phyloP scores from a whole-genome alignment of 345 rosid species.

The Citrus cavaleriei region DNA sequence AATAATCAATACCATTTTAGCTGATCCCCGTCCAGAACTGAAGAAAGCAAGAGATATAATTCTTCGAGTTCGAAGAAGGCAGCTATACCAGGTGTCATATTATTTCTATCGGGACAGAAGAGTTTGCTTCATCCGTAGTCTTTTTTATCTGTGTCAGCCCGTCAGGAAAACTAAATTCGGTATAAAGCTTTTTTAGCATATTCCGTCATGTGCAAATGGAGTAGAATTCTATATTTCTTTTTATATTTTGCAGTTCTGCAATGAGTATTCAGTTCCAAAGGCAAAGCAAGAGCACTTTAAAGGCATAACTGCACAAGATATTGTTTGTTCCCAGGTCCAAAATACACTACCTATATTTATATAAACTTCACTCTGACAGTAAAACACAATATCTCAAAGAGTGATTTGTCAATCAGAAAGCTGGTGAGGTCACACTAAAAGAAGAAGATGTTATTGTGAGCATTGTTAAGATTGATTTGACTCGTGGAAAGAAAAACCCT shows the following conservation, averaged over 20 bases:
- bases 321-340: slow-evolving; percentile 49
- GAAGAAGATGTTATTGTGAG: slow-evolving; percentile 51
- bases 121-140: not conserved
- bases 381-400: slow-evolving; percentile 1
- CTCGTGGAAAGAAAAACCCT: slow-evolving; percentile 44
- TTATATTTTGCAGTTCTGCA: slow-evolving; percentile 39
- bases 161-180: not conserved
- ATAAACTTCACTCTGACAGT: slow-evolving; percentile 1
- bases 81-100: slow-evolving; percentile 51
- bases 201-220: not conserved
- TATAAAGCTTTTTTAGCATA: not conserved
- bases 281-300: slow-evolving; percentile 40
- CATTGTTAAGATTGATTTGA: slow-evolving; percentile 42
- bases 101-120: not conserved
- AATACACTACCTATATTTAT: not conserved
- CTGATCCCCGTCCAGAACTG: slow-evolving; percentile 39
- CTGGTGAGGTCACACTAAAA: slow-evolving; percentile 21
- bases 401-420: slow-evolving; percentile 24
- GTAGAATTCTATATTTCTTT: not conserved
- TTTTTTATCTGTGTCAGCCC: not conserved
- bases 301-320: slow-evolving; percentile 41
- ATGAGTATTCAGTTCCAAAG: slow-evolving; percentile 43
- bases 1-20: slow-evolving; percentile 47
- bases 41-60: slow-evolving; percentile 54
- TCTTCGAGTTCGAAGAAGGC: slow-evolving; percentile 51